Base-by-base conservation (phyloP, 1,284 basidiomycete genomes). In the Puccinia horiana region DNA sequence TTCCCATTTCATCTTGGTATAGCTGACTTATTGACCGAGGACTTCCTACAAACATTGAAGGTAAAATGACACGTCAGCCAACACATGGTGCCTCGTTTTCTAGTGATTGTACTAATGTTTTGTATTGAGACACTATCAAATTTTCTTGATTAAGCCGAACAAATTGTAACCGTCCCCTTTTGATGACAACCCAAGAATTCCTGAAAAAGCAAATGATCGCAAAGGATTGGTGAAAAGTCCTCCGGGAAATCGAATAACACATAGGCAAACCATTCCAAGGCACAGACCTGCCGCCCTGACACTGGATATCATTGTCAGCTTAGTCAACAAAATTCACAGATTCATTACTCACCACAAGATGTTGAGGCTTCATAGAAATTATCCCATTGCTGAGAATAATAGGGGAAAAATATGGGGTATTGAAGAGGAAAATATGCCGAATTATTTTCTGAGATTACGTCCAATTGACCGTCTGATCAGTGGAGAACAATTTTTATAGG, bases 21-120 rank as follows among this genome's bases (percentile, higher is more conserved):
- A 88, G 87, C 35, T 88, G 85, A 3, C 85, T 84, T 20, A 86
- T 84, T 87, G 87, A 87, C 0, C 86, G 83, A 5, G 83, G 81
- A 0, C 87, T 87, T 16, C 87, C 87, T 0, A 88, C 81, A 52
- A 88, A 88, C 2, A 85, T 86, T 2, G 87, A 83, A 0, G 87
- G 88, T 0, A 88, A 83, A 56, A 87, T 86, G 12, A 88, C 84
- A 3, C n/a, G 61, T 0, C 81, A 75, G 12, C 83, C 82, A 26
- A 84, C 82, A 9, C 23, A 3, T 1, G 16, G 23, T 2, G 11
- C 26, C 16, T 56, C 35, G 20, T 35, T 29, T 9, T 58, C 74
- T 3, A 76, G 29, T 4, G 54, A 20, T 40, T 76, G 29, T n/a
- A n/a, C 23, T 11, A 58, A 26, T 2, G 29, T 37, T 58, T 76